Conservation (phyloP, 1,284 basidiomycete species). For the Phlebopus sp. region DNA sequence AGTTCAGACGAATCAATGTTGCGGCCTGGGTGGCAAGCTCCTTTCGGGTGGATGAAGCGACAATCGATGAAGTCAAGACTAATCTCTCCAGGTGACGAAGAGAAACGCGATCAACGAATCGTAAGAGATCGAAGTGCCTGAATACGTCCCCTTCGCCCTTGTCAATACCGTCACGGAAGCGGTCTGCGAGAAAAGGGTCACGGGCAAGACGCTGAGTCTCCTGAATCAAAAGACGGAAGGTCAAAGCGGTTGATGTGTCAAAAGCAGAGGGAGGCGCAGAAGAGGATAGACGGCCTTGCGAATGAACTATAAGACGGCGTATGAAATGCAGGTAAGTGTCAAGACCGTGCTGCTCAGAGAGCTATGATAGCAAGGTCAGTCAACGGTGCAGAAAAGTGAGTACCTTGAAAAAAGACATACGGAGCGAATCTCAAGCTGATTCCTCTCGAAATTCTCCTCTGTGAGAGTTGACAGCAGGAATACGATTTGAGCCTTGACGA, state of each 20-base stretch:
- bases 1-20: slow-evolving; percentile 66
- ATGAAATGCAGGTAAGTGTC: slow-evolving; percentile 97
- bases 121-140: slow-evolving; percentile 73
- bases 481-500: slow-evolving; percentile 88
- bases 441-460: slow-evolving; percentile 92
- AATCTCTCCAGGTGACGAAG: slow-evolving; percentile 78
- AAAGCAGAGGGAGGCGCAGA: slow-evolving; percentile 56
- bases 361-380: slow-evolving; percentile 45
- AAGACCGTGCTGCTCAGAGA: slow-evolving; percentile 91
- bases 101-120: slow-evolving; percentile 75
- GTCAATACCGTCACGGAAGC: slow-evolving; percentile 83
- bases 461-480: slow-evolving; percentile 91
- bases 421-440: slow-evolving; percentile 87
- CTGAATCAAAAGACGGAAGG: slow-evolving; percentile 81
- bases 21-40: slow-evolving; percentile 70
- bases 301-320: slow-evolving; percentile 85
- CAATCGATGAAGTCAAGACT: slow-evolving; percentile 71
- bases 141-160: slow-evolving; percentile 79
- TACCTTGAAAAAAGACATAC: slow-evolving; percentile 41
- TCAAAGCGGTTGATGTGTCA: slow-evolving; percentile 69
- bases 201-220: slow-evolving; percentile 83
- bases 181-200: slow-evolving; percentile 82
- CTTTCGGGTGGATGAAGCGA: slow-evolving; percentile 64
- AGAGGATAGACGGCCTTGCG: slow-evolving; percentile 64
- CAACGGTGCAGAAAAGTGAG: slow-evolving; percentile 13